Evolutionary conservation across 2,329 filamentous ascomycete species (phyloP).

Genomic region (Pseudopithomyces chartarum): DNA sequence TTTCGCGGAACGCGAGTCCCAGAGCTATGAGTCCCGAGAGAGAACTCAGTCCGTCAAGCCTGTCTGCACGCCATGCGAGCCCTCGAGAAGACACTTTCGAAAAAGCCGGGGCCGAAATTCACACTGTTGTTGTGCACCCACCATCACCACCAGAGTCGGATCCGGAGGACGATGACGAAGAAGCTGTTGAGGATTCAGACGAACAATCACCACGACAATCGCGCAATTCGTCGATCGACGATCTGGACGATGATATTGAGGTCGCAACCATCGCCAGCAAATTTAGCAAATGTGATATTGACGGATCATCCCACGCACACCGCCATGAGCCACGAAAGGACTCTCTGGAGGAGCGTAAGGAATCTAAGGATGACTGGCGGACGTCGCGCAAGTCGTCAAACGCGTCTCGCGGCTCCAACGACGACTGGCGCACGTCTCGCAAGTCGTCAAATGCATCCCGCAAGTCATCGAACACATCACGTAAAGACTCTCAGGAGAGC

Average conservation of each 20-base stretch:
- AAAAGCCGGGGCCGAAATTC: background rate
- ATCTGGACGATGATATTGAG: background rate
- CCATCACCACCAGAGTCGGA: conserved; percentile 4
- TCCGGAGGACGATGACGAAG: conserved; percentile 1
- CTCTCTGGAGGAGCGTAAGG: background rate
- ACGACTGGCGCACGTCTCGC: conserved; percentile 1
- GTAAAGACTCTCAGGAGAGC: conserved; percentile 1
- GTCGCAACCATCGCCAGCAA: background rate
- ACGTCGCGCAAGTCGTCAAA: background rate
- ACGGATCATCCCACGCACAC: background rate
- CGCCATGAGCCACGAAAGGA: background rate
- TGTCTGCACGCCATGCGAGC: conserved; percentile 3
- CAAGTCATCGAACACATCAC: background rate
- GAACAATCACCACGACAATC: background rate
- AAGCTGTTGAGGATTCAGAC: background rate
- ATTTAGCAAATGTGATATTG: conserved; percentile 4
- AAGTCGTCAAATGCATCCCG: background rate
- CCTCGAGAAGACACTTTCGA: conserved; percentile 2
- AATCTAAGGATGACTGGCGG: background rate
- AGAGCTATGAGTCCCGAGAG: background rate
- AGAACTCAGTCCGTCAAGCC: background rate
- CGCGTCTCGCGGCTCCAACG: background rate
- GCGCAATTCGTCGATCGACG: conserved; percentile 1
- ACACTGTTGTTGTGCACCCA: conserved; percentile 3
- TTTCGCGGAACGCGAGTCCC: background rate